phyloP scores from a whole-genome alignment of 208 protist genomes.

The Vickermania ingenoplastis region DNA sequence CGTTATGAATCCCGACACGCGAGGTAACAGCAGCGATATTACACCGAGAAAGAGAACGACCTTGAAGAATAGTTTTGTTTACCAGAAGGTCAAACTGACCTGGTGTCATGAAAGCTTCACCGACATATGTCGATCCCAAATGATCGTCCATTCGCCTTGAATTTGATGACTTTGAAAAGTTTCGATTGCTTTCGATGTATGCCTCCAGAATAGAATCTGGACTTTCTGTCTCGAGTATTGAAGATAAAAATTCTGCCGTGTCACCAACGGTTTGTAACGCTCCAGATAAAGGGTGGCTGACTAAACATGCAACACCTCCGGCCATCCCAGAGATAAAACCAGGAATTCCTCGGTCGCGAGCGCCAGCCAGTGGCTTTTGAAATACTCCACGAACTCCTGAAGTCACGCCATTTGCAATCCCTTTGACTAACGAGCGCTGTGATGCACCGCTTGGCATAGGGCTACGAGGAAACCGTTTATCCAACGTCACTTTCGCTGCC shows the following conservation, averaged over 20 bases:
- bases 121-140: no score
- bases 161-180: background rate
- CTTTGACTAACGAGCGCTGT: constrained; percentile 1
- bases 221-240: constrained; percentile 7
- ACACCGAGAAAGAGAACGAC: no score
- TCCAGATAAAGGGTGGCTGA: constrained; percentile 45
- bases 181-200: background rate
- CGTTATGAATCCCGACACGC: background rate
- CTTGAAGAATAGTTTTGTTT: no score
- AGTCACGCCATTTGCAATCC: constrained; percentile 28
- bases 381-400: constrained; percentile 32
- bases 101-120: no score
- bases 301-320: constrained; percentile 40
- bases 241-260: constrained; percentile 49
- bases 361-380: constrained; percentile 27
- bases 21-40: background rate
- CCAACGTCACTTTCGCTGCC: constrained; percentile 14
- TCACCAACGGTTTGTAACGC: constrained; percentile 44
- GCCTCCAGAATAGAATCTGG: background rate
- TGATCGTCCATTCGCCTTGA: no score
- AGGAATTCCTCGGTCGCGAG: constrained; percentile 23
- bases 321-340: constrained; percentile 51
- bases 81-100: no score
- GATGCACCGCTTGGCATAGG: constrained; percentile 7
- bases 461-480: background rate